A percentile compares a stretch with the other conserved stretches of the same genome.
These are phyloP conservation scores for Daldinia caldariorum DNA, from an alignment of 495 filamentous ascomycete species.

Conservation along the genomic window DNA sequence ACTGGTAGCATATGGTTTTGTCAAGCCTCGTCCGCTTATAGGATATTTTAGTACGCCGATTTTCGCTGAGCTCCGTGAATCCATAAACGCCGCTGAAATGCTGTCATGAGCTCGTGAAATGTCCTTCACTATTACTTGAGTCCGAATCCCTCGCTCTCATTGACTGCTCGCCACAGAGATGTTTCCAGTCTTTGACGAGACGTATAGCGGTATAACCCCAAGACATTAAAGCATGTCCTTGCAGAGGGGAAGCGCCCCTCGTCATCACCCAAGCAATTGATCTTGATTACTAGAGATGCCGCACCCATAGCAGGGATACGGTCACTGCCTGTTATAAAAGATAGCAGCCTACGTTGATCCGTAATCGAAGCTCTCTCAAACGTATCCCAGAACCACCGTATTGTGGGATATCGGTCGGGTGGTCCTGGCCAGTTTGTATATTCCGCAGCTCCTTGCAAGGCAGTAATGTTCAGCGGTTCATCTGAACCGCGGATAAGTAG, in stretches of 20 bases:
- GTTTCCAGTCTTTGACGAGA: constrained; percentile 71
- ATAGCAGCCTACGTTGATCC: constrained; percentile 80
- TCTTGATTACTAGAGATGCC: constrained; percentile 77
- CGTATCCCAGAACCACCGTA: constrained; percentile 90
- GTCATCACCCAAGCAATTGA: constrained; percentile 81
- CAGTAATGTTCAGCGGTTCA: constrained; percentile 79
- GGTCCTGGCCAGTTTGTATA: constrained; percentile 79
- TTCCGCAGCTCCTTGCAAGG: constrained; percentile 78
- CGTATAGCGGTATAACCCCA: constrained; percentile 78
- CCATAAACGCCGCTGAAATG: constrained; percentile 39
- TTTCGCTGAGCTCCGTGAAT: constrained; percentile 7
- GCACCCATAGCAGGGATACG: constrained; percentile 92
- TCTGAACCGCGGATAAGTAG: constrained; percentile 89
- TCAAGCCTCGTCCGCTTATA: not conserved
- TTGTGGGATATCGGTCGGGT: constrained; percentile 65
- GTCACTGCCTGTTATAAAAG: constrained; percentile 94
- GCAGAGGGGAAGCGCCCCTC: constrained; percentile 80
- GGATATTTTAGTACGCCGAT: constrained; percentile 3
- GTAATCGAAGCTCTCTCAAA: constrained; percentile 72
- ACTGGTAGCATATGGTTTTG: constrained; percentile 15
- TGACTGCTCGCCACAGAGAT: constrained; percentile 85
- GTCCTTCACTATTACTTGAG: constrained; percentile 67
- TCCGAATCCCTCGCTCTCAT: constrained; percentile 93
- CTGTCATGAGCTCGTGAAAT: constrained; percentile 1
- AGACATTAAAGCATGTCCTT: constrained; percentile 89